Evolutionary conservation across 2,329 filamentous ascomycete species (phyloP).

Genomic region (Aspergillus neoniger): DNA sequence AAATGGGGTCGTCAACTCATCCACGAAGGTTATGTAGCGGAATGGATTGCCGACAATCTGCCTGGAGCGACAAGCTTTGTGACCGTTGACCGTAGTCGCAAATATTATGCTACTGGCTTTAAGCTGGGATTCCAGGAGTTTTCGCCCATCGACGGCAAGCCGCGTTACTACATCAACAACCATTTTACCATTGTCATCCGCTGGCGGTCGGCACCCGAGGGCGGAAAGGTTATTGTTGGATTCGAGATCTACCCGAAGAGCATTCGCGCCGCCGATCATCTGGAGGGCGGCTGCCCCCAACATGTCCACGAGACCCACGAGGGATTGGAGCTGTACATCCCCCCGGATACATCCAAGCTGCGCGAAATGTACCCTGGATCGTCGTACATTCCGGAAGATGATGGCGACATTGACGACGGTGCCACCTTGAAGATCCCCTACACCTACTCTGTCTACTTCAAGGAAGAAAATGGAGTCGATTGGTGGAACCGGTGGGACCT

Average conservation of each 20-base stretch:
- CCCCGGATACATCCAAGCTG: constrained; percentile 61
- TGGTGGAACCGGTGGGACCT: constrained; percentile 86
- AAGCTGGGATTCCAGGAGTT: constrained; percentile 78
- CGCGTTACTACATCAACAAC: constrained; percentile 78
- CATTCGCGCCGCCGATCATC: constrained; percentile 64
- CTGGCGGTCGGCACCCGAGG: constrained; percentile 69
- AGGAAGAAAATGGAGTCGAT: constrained; percentile 75
- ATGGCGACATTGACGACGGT: constrained; percentile 62
- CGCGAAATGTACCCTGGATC: constrained; percentile 59
- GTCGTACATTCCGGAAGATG: constrained; percentile 60
- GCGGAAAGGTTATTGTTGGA: constrained; percentile 78
- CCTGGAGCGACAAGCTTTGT: constrained; percentile 87
- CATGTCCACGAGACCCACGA: constrained; percentile 65
- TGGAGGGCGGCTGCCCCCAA: constrained; percentile 66
- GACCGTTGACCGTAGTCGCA: constrained; percentile 77
- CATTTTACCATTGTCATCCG: constrained; percentile 84
- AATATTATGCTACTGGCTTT: constrained; percentile 89
- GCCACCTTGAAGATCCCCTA: constrained; percentile 74
- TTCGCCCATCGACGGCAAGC: constrained; percentile 59
- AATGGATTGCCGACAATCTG: constrained; percentile 92
- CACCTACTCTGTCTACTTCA: constrained; percentile 87
- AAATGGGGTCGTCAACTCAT: constrained; percentile 71
- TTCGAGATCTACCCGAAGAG: constrained; percentile 92
- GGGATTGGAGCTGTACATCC: constrained; percentile 69
- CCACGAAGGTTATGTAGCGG: constrained; percentile 77